Evolutionary conservation across 768 basidiomycete genomes (phyloP), one percentile per base, ranked within the genome.

Genomic region (Lactarius evosmus): DNA sequence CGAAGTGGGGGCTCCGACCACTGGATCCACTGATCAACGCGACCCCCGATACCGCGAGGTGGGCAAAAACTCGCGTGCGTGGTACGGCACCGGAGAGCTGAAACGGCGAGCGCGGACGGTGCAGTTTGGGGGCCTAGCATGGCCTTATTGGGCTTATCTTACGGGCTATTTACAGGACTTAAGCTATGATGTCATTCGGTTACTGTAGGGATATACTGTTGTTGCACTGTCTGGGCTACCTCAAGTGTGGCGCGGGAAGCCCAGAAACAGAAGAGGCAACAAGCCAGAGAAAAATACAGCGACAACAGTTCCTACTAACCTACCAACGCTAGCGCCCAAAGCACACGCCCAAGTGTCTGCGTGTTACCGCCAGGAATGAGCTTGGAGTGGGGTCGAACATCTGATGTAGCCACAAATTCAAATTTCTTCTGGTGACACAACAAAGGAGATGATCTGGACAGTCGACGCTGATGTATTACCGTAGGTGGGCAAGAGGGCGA

Each of bases 11-110:
- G 33, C 79, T 95, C 12, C 78, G 79, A 30, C 73, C 76, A 1
- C 72, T 95, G 25, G 85, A 95, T 68, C 83, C 88, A 0, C 70
- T 88, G 50, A 76, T 93, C 61, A 96, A 95, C 69, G 83, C 89
- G 41, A 84, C 79, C 2, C 73, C 75, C 50, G 83, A 82, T 46
- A 93, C 91, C 1, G 82, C 83, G 0, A 66, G 62, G 6, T 95
- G 93, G 92, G 83, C 86, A 25, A 78, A 79, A 70, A 75, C 77
- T 49, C 78, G 87, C 72, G 80, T 93, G 60, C 80, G n/a, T 7
- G 41, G 27, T 44, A 19, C 16, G 17, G 17, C 29, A 38, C 3
- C 34, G n/a, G 32, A 36, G 22, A 12, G 16, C 22, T 56, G 25
- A 59, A n/a, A n/a, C n/a, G n/a, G n/a, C n/a, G n/a, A n/a, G n/a